A percentile compares a stretch with the other conserved stretches of the same genome.
phyloP scores from a whole-genome alignment of 495 filamentous ascomycete species.

The Annulohypoxylon bovei region DNA sequence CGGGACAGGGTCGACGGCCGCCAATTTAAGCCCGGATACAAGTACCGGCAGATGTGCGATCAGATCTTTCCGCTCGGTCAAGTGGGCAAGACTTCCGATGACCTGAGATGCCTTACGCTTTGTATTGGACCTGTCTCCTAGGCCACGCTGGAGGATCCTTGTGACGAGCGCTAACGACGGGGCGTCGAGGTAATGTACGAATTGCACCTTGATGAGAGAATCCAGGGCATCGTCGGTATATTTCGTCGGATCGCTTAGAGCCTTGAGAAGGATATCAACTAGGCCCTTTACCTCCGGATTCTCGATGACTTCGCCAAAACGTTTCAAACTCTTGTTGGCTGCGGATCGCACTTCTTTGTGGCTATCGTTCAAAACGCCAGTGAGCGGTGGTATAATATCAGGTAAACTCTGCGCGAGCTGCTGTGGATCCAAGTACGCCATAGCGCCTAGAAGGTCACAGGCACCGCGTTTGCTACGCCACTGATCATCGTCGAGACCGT shows the following conservation, averaged over 20 bases:
- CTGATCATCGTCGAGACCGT: slow-evolving; percentile 92
- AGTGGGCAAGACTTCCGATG: slow-evolving; percentile 94
- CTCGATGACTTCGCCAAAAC: slow-evolving; percentile 97
- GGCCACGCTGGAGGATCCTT: slow-evolving; percentile 91
- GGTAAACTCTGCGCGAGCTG: slow-evolving; percentile 92
- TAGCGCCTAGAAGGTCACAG: slow-evolving; percentile 93
- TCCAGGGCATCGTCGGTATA: slow-evolving; percentile 96
- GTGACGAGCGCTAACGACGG: slow-evolving; percentile 94
- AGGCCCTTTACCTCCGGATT: slow-evolving; percentile 95
- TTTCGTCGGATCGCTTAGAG: slow-evolving; percentile 95
- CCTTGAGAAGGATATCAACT: slow-evolving; percentile 91
- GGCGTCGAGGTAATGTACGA: slow-evolving; percentile 95
- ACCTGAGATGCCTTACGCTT: slow-evolving; percentile 97
- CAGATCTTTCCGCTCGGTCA: slow-evolving; percentile 95
- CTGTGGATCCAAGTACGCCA: slow-evolving; percentile 96
- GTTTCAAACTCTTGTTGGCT: slow-evolving; percentile 93
- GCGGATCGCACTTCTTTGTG: slow-evolving; percentile 94
- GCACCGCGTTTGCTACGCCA: slow-evolving; percentile 99
- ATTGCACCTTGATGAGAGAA: slow-evolving; percentile 91
- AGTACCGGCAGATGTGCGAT: slow-evolving; percentile 90
- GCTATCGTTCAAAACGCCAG: slow-evolving; percentile 92
- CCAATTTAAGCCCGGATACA: slow-evolving; percentile 86
- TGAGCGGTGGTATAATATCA: slow-evolving; percentile 95
- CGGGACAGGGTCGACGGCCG: slow-evolving; percentile 93
- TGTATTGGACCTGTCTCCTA: slow-evolving; percentile 88